Percentiles rank a stretch among this genome's conserved stretches.
Evolutionary conservation across 495 filamentous ascomycete genomes (phyloP).

Genomic region (Hypoxylon fragiforme): DNA sequence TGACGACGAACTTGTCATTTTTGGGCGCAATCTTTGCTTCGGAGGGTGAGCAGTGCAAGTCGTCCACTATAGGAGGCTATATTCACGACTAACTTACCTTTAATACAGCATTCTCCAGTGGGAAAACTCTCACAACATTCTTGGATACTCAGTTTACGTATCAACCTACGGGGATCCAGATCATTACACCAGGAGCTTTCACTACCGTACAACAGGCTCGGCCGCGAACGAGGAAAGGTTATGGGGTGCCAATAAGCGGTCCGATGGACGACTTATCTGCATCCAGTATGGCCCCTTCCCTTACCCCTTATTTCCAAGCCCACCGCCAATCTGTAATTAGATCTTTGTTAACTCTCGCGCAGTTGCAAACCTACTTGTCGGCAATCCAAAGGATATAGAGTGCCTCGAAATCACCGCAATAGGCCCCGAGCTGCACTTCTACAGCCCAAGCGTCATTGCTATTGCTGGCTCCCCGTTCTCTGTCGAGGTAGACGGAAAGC

Average conservation of each 20-base stretch:
- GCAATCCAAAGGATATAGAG: slow-evolving; percentile 55
- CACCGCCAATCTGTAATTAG: background rate
- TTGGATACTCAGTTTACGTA: slow-evolving; percentile 49
- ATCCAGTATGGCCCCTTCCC: slow-evolving; percentile 15
- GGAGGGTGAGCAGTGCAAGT: slow-evolving; percentile 6
- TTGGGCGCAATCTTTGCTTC: slow-evolving; percentile 51
- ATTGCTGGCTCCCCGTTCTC: slow-evolving; percentile 58
- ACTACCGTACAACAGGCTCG: slow-evolving; percentile 63
- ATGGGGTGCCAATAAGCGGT: slow-evolving; percentile 54
- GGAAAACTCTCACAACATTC: slow-evolving; percentile 26
- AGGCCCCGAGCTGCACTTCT: slow-evolving; percentile 61
- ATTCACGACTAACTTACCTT: background rate
- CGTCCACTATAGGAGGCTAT: background rate
- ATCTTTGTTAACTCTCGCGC: slow-evolving; percentile 30
- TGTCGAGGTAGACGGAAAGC: slow-evolving; percentile 50
- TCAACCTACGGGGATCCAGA: slow-evolving; percentile 55
- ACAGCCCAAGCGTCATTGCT: slow-evolving; percentile 52
- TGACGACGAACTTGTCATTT: slow-evolving; percentile 62
- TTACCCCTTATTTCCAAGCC: background rate
- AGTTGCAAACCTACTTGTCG: slow-evolving; percentile 62
- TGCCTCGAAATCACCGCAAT: slow-evolving; percentile 61
- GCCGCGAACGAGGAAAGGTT: slow-evolving; percentile 56
- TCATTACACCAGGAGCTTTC: slow-evolving; percentile 58
- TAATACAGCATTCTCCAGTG: slow-evolving; percentile 5
- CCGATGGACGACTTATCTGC: slow-evolving; percentile 60